Evolutionary conservation across 305 asterid genomes (phyloP), one percentile per base, ranked within the genome.

Genomic region (Fraxinus velutina): DNA sequence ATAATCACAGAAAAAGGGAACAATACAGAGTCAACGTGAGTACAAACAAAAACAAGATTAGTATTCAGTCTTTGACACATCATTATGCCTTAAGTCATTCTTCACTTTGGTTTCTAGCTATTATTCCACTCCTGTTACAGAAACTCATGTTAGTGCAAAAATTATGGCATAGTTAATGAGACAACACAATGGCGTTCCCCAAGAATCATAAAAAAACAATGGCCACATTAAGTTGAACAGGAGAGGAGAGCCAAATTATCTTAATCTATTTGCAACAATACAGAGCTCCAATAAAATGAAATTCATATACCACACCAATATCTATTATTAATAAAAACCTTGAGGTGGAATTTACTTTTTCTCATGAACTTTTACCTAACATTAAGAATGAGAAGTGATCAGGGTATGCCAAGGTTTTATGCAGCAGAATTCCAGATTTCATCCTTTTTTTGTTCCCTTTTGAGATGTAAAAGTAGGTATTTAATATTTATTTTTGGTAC

Each of bases 401-500:
- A n/a, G 9, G 64, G 24, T 52, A 52, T 7, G 8, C 64, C 3
- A 5, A 52, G 22, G 64, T 52, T 52, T 17, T 47, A 52, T 52
- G 64, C 64, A 52, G 22, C 64, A 52, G 22, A 52, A 52, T n/a
- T 52, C 17, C 64, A 52, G 64, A 52, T 5, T n/a, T 52, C 64
- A 5, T 5, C 24, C 8, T n/a, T 52, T 52, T 52, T 52, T 12
- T 44, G 55, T 12, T 47, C 19, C 60, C 19, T 4, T 47, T 52
- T n/a, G 9, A 4, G 24, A 52, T 0, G 22, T 52, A n/a, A 52
- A 52, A 52, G 2, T 52, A n/a, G 64, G 8, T n/a, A 52, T 52
- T 17, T n/a, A n/a, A 52, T 73, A 78, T 7, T 76, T 17, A 12
- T 30, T 66, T 79, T 37, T 8, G 66, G 13, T 86, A 91, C 99